phyloP scores from a whole-genome alignment of 108 stramenopile species.

The Pseudonitzschia pungens region DNA sequence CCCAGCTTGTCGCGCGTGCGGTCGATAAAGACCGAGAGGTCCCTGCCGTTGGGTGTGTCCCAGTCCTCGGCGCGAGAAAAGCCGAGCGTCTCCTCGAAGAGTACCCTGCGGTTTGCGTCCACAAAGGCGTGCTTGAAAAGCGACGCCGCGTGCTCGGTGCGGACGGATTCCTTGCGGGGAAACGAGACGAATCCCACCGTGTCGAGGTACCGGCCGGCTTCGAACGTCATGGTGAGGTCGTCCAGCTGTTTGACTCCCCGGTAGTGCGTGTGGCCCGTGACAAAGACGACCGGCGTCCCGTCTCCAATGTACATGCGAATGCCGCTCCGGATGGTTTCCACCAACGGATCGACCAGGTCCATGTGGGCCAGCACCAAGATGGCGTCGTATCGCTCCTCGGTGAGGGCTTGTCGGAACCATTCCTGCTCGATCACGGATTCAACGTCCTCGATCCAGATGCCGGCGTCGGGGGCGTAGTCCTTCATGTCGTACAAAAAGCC shows the following conservation, averaged over 20 bases:
- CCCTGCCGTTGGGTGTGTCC: constrained; percentile 56
- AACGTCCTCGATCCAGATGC: constrained; percentile 44
- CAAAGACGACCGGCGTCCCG: constrained; percentile 69
- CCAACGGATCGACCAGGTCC: constrained; percentile 64
- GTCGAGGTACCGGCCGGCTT: constrained; percentile 76
- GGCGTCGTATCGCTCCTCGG: constrained; percentile 51
- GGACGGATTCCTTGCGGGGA: constrained; percentile 24
- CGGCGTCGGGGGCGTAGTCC: constrained; percentile 26
- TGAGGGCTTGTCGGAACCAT: constrained; percentile 64
- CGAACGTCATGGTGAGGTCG: constrained; percentile 37
- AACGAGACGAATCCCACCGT: constrained; percentile 79
- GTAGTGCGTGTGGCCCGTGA: constrained; percentile 72
- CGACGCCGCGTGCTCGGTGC: constrained; percentile 1
- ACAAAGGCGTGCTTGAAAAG: constrained; percentile 53
- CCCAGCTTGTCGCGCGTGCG: constrained; percentile 50
- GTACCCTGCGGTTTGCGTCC: constrained; percentile 47
- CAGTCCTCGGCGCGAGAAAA: constrained; percentile 31
- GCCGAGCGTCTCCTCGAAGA: constrained; percentile 24
- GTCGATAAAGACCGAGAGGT: constrained; percentile 51
- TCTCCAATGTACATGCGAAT: constrained; percentile 46
- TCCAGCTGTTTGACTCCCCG: constrained; percentile 33
- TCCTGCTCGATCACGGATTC: constrained; percentile 46
- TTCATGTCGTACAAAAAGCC: constrained; percentile 79
- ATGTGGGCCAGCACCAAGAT: constrained; percentile 79
- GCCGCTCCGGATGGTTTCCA: constrained; percentile 36